Evolutionary conservation across 495 filamentous ascomycete species (phyloP), one percentile per base, ranked within the genome.

Genomic region (Sphaerosporella brunnea): DNA sequence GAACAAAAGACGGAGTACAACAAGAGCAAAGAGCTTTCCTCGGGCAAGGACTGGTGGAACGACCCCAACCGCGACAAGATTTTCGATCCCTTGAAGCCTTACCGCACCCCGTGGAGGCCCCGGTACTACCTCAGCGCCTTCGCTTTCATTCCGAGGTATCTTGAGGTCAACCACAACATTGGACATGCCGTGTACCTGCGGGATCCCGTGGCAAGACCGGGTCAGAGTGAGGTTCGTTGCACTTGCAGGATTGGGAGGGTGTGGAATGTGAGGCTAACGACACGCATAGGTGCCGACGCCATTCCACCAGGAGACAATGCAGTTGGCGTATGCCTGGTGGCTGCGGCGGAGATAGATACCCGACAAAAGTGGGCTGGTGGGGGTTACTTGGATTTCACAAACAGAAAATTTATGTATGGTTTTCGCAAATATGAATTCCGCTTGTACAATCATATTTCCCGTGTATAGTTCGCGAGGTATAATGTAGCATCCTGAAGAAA

Each of bases 161-260:
- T 97, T 49, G 90, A 97, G 68, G 90, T 97, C 58, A 94, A 95
- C 69, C 87, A 88, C 61, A 85, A 82, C 56, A 80, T 94, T 56
- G 96, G 90, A 66, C 75, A 85, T 13, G 90, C 90, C 16, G 88
- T 97, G 34, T 97, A 96, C 66, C 65, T 97, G 51, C 74, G 90
- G 51, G 86, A 96, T 68, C 92, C 90, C 2, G 92, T 95, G 39
- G 92, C 83, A n/a, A 70, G 84, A 18, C 79, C 81, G 8, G 86
- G 92, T n/a, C 59, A 67, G 47, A 78, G 81, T 19, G 90, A 97
- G 66, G 87, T 58, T 49, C 16, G 44, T 15, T 24, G 19, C 4
- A 23, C 21, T 39, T 24, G 21, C 10, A 13, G 11, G 19, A 41
- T 23, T 30, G 2, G 34, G 18, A 10, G 3, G 38, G n/a, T 16